A percentile compares a stretch with the other conserved stretches of the same genome.
phyloP scores from a whole-genome alignment of 2,329 filamentous ascomycete genomes.

The Sporothrix phasma region DNA sequence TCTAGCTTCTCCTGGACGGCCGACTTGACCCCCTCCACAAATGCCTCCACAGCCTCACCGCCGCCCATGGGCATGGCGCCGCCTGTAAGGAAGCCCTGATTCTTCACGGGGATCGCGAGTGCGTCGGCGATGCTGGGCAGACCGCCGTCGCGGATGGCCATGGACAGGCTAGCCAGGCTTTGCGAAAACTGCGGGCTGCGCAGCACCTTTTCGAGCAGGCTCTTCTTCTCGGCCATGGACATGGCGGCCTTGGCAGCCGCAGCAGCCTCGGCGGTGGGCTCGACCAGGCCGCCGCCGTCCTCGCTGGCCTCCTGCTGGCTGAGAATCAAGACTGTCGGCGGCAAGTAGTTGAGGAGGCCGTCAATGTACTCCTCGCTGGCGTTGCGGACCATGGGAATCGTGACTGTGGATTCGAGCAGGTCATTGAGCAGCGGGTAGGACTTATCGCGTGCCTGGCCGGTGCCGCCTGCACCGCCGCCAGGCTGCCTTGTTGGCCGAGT shows the following conservation, averaged over 20 bases:
- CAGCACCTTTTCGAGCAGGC: conserved; percentile 69
- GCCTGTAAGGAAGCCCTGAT: conserved; percentile 71
- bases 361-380: conserved; percentile 60
- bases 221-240: conserved; percentile 65
- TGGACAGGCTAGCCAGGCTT: conserved; percentile 72
- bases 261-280: conserved; percentile 59
- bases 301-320: conserved; percentile 55
- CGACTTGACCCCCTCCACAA: conserved; percentile 80
- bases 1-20: conserved; percentile 51
- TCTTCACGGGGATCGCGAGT: conserved; percentile 66
- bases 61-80: conserved; percentile 75
- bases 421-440: conserved; percentile 78
- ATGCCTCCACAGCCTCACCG: conserved; percentile 80
- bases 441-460: conserved; percentile 41
- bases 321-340: conserved; percentile 66
- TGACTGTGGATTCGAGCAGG: conserved; percentile 67
- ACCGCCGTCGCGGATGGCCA: conserved; percentile 82
- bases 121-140: conserved; percentile 84
- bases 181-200: conserved; percentile 87
- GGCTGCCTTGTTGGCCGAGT: conserved; percentile 36
- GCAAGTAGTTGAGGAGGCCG: conserved; percentile 65
- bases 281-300: conserved; percentile 39
- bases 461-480: not conserved
- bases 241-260: conserved; percentile 65
- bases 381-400: conserved; percentile 62